Conservation (phyloP, 2,329 filamentous ascomycete genomes). For the Exophiala phaeomuriformis region DNA sequence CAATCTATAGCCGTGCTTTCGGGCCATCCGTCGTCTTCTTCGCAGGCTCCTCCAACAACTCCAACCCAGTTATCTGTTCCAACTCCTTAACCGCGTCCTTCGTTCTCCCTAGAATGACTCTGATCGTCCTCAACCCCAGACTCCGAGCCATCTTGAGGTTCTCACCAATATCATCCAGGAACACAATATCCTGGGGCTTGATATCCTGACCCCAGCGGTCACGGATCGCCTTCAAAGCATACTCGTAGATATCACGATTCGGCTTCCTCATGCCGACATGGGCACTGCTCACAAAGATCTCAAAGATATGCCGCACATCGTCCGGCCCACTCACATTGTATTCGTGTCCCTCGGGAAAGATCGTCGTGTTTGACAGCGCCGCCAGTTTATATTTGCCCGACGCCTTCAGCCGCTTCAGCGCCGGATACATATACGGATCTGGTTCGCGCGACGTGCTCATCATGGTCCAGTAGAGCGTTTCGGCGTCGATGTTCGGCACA, state of each 20-base stretch:
- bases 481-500: slow-evolving; percentile 66
- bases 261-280: slow-evolving; percentile 86
- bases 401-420: slow-evolving; percentile 60
- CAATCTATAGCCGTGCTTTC: slow-evolving; percentile 10
- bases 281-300: slow-evolving; percentile 80
- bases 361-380: slow-evolving; percentile 82
- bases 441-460: slow-evolving; percentile 64
- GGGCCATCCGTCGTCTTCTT: background rate
- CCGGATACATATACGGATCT: slow-evolving; percentile 85
- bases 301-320: slow-evolving; percentile 63
- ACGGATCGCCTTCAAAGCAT: slow-evolving; percentile 61
- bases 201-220: slow-evolving; percentile 51
- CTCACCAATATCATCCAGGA: slow-evolving; percentile 89
- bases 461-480: slow-evolving; percentile 83
- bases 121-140: slow-evolving; percentile 73
- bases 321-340: slow-evolving; percentile 51
- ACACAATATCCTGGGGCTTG: slow-evolving; percentile 62
- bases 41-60: slow-evolving; percentile 44
- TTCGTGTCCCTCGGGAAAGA: slow-evolving; percentile 68
- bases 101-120: slow-evolving; percentile 70
- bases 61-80: slow-evolving; percentile 64
- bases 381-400: slow-evolving; percentile 64
- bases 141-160: slow-evolving; percentile 75
- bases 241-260: slow-evolving; percentile 69
- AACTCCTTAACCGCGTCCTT: slow-evolving; percentile 76